phyloP scores from a whole-genome alignment of 1,284 basidiomycete species.

The Sanghuangporus sanghuang region DNA sequence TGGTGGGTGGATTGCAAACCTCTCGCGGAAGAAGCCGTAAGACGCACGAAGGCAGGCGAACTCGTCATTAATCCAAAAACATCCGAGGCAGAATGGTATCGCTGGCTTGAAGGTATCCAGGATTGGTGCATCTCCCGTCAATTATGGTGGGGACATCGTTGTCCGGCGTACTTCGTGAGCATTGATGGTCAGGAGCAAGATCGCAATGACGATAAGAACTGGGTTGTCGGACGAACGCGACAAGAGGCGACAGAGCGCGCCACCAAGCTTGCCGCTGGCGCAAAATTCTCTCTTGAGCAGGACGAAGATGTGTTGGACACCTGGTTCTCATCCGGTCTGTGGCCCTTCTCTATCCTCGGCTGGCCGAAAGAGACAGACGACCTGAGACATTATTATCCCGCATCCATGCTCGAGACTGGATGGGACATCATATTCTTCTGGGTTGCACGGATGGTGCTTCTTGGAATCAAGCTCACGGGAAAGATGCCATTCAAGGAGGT shows the following conservation, averaged over 20 bases:
- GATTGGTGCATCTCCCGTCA: conserved; percentile 99
- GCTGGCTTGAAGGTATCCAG: conserved; percentile 95
- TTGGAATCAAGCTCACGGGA: conserved; percentile 88
- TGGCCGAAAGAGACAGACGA: conserved; percentile 92
- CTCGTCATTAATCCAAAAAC: conserved; percentile 78
- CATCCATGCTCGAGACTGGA: conserved; percentile 90
- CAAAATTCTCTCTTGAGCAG: conserved; percentile 79
- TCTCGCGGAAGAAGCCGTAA: conserved; percentile 86
- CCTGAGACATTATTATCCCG: conserved; percentile 81
- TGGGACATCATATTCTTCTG: conserved; percentile 99
- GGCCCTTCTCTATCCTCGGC: conserved; percentile 98
- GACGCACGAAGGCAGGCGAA: conserved; percentile 86
- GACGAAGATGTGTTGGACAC: conserved; percentile 99
- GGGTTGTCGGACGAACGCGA: conserved; percentile 85
- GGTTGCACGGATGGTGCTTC: conserved; percentile 98
- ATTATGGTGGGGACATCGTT: conserved; percentile 99
- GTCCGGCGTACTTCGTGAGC: conserved; percentile 90
- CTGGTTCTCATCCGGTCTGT: conserved; percentile 98
- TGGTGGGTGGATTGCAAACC: conserved; percentile 99
- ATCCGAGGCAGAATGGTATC: conserved; percentile 93
- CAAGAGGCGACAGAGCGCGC: conserved; percentile 84
- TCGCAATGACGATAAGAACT: conserved; percentile 69
- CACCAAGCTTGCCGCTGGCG: conserved; percentile 64
- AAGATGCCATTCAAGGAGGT: conserved; percentile 96
- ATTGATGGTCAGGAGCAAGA: conserved; percentile 80